These are phyloP conservation scores for Colletotrichum australisinense DNA, from an alignment of 2,329 filamentous ascomycete genomes.

Conservation along the genomic window DNA sequence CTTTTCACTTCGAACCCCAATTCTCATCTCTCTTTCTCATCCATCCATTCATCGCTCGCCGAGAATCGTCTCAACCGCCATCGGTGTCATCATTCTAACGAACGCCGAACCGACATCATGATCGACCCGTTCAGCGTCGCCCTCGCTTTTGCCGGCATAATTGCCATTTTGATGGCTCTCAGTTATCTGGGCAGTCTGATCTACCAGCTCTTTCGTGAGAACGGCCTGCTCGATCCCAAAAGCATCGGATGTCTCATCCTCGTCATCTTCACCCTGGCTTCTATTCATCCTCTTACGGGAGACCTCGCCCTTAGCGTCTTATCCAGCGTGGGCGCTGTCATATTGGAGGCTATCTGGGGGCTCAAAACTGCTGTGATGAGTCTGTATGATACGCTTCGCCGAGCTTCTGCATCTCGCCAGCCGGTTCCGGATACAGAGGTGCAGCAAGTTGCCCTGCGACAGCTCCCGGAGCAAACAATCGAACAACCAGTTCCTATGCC, in stretches of 20 bases:
- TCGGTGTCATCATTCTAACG: background rate
- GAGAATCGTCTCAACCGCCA: too few species aligned
- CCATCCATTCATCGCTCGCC: background rate
- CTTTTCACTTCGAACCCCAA: too few species aligned
- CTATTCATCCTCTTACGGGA: too few species aligned
- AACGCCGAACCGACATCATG: background rate
- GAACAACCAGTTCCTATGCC: too few species aligned
- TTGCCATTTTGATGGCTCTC: background rate
- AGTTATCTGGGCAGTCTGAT: background rate
- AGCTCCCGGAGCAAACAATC: too few species aligned
- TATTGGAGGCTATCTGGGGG: background rate
- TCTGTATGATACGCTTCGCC: too few species aligned
- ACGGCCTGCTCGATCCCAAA: background rate
- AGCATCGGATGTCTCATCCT: background rate
- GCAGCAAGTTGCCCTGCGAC: too few species aligned
- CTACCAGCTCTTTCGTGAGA: background rate
- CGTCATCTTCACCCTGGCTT: background rate
- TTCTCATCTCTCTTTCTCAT: background rate
- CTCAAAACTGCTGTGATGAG: background rate
- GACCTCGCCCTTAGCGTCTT: too few species aligned
- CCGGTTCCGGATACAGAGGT: too few species aligned
- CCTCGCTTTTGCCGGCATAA: background rate
- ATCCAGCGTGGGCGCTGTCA: background rate
- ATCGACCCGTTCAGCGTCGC: background rate
- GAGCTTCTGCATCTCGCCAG: background rate